Conservation (phyloP, 352 stramenopile species). For the Aphanomyces cochlioides region DNA sequence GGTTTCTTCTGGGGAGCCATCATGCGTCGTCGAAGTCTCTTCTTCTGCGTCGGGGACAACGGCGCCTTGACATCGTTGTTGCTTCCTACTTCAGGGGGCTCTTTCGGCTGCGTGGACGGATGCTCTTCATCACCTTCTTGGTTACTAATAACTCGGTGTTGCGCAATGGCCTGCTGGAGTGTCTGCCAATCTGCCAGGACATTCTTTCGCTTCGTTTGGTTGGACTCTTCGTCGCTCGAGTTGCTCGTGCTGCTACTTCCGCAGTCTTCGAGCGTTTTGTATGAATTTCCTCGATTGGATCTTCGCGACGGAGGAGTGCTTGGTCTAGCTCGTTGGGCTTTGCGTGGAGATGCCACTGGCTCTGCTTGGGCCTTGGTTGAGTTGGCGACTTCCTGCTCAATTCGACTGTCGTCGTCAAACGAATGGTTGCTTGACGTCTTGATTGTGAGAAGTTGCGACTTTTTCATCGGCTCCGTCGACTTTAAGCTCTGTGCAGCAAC, state of each 20-base stretch:
- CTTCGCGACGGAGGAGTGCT: not conserved
- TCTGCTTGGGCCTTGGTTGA: not conserved
- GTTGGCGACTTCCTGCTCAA: not conserved
- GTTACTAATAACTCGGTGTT: not conserved
- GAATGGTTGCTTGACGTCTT: slow-evolving; percentile 6
- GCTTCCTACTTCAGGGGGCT: not conserved
- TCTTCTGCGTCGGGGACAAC: slow-evolving; percentile 20
- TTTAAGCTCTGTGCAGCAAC: too few species aligned
- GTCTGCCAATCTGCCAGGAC: slow-evolving; percentile 12
- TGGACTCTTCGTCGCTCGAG: not conserved
- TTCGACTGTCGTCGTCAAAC: not conserved
- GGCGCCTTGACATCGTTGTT: not conserved
- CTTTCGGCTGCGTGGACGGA: not conserved
- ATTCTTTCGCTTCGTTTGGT: not conserved
- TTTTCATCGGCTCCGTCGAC: not conserved
- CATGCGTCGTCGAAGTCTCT: not conserved
- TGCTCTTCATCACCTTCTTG: not conserved
- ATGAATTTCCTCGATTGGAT: not conserved
- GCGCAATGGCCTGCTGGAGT: slow-evolving; percentile 27
- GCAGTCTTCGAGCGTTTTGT: slow-evolving; percentile 16
- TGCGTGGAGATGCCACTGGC: not conserved
- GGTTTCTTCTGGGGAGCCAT: not conserved
- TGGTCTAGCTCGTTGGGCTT: not conserved
- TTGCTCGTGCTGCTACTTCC: slow-evolving; percentile 3
- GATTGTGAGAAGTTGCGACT: not conserved